Conservation (phyloP, 495 filamentous ascomycete species). For the Trichoderma gamsii region DNA sequence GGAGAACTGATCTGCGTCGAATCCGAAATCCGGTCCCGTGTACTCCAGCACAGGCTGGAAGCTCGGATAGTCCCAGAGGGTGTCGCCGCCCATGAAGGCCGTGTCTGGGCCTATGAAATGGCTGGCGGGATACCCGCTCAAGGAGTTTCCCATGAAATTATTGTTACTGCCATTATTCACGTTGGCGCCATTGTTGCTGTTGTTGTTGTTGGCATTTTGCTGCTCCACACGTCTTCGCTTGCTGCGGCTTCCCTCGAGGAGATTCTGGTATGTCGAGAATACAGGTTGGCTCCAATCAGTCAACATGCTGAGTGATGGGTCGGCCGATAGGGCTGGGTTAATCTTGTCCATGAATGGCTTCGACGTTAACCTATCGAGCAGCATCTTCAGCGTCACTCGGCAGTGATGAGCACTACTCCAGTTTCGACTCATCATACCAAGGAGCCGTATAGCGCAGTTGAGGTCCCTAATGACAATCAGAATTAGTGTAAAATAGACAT, state of each 20-base stretch:
- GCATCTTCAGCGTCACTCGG: constrained; percentile 12
- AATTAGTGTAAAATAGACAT: not conserved
- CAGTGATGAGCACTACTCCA: constrained; percentile 7
- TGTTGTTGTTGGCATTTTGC: not conserved
- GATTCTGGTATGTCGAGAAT: constrained; percentile 8
- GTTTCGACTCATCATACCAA: constrained; percentile 10
- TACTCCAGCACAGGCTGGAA: constrained; percentile 9
- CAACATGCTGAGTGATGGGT: not conserved
- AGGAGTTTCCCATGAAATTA: not conserved
- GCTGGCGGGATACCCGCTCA: constrained; percentile 5
- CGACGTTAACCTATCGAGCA: not conserved
- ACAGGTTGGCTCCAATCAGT: constrained; percentile 8
- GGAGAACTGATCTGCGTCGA: constrained; percentile 4
- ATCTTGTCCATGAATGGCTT: constrained; percentile 3
- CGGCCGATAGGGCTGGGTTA: not conserved
- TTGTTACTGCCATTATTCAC: not conserved
- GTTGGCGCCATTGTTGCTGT: not conserved
- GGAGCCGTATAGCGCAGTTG: not conserved
- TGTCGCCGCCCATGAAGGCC: constrained; percentile 2
- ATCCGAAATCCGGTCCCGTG: constrained; percentile 1
- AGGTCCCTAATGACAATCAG: not conserved
- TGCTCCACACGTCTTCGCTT: not conserved
- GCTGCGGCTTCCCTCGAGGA: constrained; percentile 6
- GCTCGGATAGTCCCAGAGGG: constrained; percentile 10
- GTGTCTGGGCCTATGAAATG: constrained; percentile 1